Evolutionary conservation across 495 filamentous ascomycete species (phyloP).

Genomic region (Neurospora tetraspora): DNA sequence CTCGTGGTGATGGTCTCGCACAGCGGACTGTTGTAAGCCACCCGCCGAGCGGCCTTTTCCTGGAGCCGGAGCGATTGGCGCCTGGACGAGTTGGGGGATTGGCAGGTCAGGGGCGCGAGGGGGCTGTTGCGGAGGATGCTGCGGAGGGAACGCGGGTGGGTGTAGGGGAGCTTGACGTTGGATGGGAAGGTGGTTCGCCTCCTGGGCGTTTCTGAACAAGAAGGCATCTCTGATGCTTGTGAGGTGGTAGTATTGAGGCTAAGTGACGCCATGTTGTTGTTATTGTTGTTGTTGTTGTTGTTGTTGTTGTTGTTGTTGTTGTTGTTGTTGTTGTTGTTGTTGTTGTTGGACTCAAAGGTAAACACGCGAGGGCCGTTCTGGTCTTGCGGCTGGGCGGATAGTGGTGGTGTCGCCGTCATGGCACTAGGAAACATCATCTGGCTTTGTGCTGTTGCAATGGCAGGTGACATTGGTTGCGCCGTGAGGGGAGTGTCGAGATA

Average conservation of each 20-base stretch:
- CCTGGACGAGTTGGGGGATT: constrained; percentile 35
- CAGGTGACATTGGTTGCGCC: constrained; percentile 32
- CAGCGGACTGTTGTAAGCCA: constrained; percentile 45
- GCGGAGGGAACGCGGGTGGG: constrained; percentile 51
- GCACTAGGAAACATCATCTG: constrained; percentile 33
- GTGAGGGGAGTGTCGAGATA: constrained; percentile 37
- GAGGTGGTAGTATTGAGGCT: not conserved
- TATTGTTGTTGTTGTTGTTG: not conserved
- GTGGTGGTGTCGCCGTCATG: constrained; percentile 40
- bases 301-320: not conserved
- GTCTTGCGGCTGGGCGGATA: constrained; percentile 36
- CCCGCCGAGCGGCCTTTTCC: constrained; percentile 34
- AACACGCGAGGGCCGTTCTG: constrained; percentile 26
- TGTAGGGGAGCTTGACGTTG: constrained; percentile 44
- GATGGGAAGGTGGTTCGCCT: constrained; percentile 28
- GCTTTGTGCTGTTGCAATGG: constrained; percentile 21
- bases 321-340: not conserved
- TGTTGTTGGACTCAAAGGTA: constrained; percentile 20
- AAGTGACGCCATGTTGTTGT: not conserved
- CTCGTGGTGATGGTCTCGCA: constrained; percentile 46
- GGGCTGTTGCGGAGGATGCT: constrained; percentile 75
- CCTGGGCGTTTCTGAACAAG: constrained; percentile 20
- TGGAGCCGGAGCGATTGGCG: constrained; percentile 39
- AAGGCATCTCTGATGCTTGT: constrained; percentile 2
- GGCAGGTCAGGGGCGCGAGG: constrained; percentile 36